Evolutionary conservation across 306 rosid genomes (phyloP), one percentile per base, ranked within the genome.

Genomic region (Cucumis cinereus): DNA sequence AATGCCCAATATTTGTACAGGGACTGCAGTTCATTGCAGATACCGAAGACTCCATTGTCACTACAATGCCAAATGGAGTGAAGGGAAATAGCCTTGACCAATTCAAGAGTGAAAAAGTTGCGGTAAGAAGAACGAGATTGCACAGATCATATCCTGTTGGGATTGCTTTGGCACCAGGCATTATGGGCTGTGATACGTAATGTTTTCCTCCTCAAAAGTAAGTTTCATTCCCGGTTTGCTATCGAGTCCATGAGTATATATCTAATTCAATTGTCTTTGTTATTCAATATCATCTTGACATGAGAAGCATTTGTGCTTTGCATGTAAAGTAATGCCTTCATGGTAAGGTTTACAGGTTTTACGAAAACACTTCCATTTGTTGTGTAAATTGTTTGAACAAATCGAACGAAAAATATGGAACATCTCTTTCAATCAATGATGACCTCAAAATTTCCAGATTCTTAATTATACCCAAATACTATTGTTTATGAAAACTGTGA

Each of bases 21-120:
- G 90, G 90, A 38, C 88, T 87, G 22, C 87, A 81, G 66, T 87
- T 85, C 81, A 33, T 87, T 41, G 77, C 88, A 8, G 87, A 87
- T 66, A 64, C 75, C 36, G 66, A 78, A 40, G 88, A 83, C 33
- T 53, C 66, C 7, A 63, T 10, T 61, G 14, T 56, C 19, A 52
- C 24, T 6, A 63, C 77, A 76, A 81, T 66, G 38, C 49, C 76
- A 55, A 60, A 7, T 6, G 58, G 58, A 13, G 49, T 23, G 1
- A 76, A 38, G 49, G 45, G 66, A 33, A 78, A 17, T 49, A 85
- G 67, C 43, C 53, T 58, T 53, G 58, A 64, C 64, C 59, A 69
- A 41, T 13, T 62, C 45, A 26, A 20, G 10, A 74, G 75, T 12
- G 85, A 77, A 62, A 79, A 85, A 41, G 73, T 74, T 56, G 36